These are phyloP conservation scores for Liquidambar formosana DNA, from an alignment of 164 flowering plant species.

Conservation along the genomic window DNA sequence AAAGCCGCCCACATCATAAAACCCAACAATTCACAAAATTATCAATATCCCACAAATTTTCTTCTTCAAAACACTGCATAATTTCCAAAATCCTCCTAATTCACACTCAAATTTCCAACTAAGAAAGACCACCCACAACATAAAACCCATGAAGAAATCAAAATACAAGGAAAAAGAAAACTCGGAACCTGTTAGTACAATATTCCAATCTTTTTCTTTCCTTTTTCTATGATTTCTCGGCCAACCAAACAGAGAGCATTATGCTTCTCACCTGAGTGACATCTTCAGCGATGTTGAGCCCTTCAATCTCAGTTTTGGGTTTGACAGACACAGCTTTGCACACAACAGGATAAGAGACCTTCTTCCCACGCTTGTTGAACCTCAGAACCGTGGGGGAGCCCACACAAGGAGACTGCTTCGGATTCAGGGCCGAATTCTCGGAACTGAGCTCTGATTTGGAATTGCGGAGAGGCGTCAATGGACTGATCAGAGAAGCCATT, in stretches of 20 bases:
- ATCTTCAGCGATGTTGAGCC: conserved; percentile 85
- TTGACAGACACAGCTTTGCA: conserved; percentile 67
- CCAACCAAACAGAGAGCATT: not conserved
- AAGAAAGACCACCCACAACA: conserved; percentile 5
- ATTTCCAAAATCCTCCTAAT: too few species aligned
- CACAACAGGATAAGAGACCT: conserved; percentile 28
- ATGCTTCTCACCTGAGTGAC: conserved; percentile 61
- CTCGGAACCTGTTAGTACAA: too few species aligned
- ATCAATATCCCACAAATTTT: too few species aligned
- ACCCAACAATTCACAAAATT: not conserved
- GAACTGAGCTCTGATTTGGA: conserved; percentile 16
- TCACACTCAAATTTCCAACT: conserved; percentile 6
- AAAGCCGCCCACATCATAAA: conserved; percentile 7
- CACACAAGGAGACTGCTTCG: not conserved
- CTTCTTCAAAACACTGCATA: too few species aligned
- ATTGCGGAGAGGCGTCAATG: conserved; percentile 22
- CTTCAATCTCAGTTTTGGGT: conserved; percentile 55
- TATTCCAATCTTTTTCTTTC: too few species aligned
- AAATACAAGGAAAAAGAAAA: not conserved
- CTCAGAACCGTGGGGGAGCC: not conserved
- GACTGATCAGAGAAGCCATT: conserved; percentile 29
- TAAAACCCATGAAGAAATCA: not conserved
- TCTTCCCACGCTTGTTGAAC: not conserved
- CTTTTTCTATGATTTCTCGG: too few species aligned
- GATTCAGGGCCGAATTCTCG: not conserved